Base-by-base conservation (phyloP, 768 basidiomycete genomes). In the Leccinum longicurvipes region DNA sequence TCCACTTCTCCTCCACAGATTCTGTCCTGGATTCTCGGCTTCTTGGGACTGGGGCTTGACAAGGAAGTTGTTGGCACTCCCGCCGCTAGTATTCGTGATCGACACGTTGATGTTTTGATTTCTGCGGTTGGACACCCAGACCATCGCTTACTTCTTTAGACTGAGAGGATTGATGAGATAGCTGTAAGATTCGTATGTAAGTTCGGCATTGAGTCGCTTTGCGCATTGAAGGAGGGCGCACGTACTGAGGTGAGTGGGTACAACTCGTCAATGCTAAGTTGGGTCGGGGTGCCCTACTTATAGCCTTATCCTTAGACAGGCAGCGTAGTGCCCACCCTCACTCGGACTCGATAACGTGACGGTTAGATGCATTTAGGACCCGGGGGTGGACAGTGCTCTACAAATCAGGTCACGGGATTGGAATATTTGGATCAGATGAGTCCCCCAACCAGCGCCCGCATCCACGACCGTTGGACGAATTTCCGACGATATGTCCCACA, bases 51-150 rank as follows among this genome's bases (percentile, higher is more conserved):
- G 36, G 8, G 62, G 55, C 3, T 0, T 0, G 12, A 65, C 3
- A 2, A n/a, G 2, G 41, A 25, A 64, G 6, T 7, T 1, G 0
- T 14, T 3, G 1, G 48, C 39, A 24, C 53, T 53, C 17, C 63
- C 55, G 4, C 46, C 55, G 34, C 23, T 54, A 14, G 19, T 19
- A 34, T 54, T 61, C 11, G 62, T 54, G 5, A 64, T 24, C 5
- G 47, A 14, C 9, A 63, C 14, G 12, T 46, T 1, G 19, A 61
- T 48, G 6, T 10, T 4, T 8, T 29, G 14, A 17, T 1, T 4
- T 2, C 24, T 15, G 12, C 53, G 59, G 23, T 61, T 63, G 15
- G 62, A 60, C 6, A 63, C 46, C 61, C 62, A 63, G 29, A 63
- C 58, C 62, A 60, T 44, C 5, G 34, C 17, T 24, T 44, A 7